These are phyloP conservation scores for Curvularia eragrostidis DNA, from an alignment of 2,329 filamentous ascomycete species.

Conservation along the genomic window DNA sequence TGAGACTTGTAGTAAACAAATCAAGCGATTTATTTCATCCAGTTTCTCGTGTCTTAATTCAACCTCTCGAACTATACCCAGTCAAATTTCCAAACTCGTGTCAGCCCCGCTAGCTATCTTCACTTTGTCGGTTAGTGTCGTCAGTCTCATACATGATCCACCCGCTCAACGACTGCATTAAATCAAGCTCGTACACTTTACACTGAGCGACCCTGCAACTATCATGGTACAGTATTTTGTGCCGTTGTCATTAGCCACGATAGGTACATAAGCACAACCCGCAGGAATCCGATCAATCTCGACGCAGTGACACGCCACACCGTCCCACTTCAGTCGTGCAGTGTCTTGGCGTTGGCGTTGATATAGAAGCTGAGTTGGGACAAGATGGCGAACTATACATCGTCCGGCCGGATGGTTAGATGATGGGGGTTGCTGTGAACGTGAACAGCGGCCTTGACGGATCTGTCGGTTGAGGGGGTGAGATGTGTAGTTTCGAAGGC, in stretches of 20 bases:
- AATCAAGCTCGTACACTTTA: constrained; percentile 17
- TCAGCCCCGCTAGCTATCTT: too few species aligned
- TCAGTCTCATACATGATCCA: constrained; percentile 24
- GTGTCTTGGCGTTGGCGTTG: constrained; percentile 32
- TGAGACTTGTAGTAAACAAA: constrained; percentile 17
- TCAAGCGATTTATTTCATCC: constrained; percentile 11
- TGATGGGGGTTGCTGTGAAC: constrained; percentile 32
- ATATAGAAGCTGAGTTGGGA: constrained; percentile 37
- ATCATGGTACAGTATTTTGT: constrained; percentile 14
- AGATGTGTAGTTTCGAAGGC: constrained; percentile 8
- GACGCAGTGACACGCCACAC: constrained; percentile 9
- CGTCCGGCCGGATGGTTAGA: constrained; percentile 33
- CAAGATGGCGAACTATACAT: constrained; percentile 37
- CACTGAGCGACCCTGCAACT: constrained; percentile 21
- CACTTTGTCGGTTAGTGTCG: too few species aligned
- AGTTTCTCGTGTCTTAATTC: neutral
- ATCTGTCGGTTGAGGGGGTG: constrained; percentile 21
- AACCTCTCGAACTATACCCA: too few species aligned
- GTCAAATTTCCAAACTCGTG: too few species aligned
- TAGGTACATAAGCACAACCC: constrained; percentile 17
- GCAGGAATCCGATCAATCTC: constrained; percentile 14
- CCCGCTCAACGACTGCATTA: constrained; percentile 17
- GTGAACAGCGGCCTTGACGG: constrained; percentile 23
- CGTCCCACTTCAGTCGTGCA: constrained; percentile 19
- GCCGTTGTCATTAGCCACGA: constrained; percentile 22